Evolutionary conservation across 2,329 filamentous ascomycete species (phyloP), one percentile per base, ranked within the genome.

Genomic region (Colletotrichum lupini): DNA sequence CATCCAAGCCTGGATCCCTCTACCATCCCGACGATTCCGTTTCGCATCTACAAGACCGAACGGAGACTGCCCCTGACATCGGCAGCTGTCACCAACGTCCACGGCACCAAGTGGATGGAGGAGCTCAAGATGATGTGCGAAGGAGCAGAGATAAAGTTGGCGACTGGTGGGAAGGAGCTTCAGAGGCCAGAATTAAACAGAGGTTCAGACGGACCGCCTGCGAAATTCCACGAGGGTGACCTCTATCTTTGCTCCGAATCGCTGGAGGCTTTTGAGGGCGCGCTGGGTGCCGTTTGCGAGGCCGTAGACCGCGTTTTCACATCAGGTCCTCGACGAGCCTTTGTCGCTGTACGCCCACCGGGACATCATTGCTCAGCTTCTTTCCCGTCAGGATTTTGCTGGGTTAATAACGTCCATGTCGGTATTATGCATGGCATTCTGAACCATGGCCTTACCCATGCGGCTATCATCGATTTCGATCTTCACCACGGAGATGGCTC

Each of bases 351-450:
- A 62, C 92, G 97, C 37, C 97, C 97, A 5, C 97, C 97, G 0
- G 97, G 97, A 1, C 97, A 99, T 80, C 97, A 99, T 80, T 99
- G 97, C 83, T 98, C 96, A 2, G 91, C 94, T 4, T 91, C 93
- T 62, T 92, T 93, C 77, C 97, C 97, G 0, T 98, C 96, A 2
- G 97, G 97, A 0, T 99, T 99, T 80, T 99, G 97, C 84, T 99
- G 97, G 96, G 85, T 99, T 63, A 99, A 99, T 82, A 99, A 99
- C 80, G 95, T 99, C 0, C 96, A 98, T 80, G 94, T 99, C 26
- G 97, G 96, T 0, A 98, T 99, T 76, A 94, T 97, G 81, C 94
- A 99, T 81, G 96, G 92, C 12, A 92, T 94, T 24, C 90, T 96
- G 75, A 90, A 89, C 52, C 93, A 99, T 79, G 95, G 93, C 0